Base-by-base conservation (phyloP, 352 stramenopile genomes). In the Globisporangium echinulatum region DNA sequence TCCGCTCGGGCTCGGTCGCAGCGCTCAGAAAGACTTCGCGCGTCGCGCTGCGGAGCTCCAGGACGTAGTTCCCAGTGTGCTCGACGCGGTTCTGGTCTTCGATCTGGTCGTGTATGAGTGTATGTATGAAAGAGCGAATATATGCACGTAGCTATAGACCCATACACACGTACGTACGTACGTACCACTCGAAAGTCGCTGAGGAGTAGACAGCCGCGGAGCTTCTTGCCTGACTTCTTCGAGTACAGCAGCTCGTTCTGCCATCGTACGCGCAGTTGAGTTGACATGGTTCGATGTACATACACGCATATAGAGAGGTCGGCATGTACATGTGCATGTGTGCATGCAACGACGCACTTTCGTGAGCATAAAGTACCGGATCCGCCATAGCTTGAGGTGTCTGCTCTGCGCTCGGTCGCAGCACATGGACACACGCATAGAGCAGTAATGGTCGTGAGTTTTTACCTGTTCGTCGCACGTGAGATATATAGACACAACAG, bases 311-410 rank as follows among this genome's bases (percentile, higher is more conserved):
- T 2, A 48, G 39, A 43, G 7, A 48, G 13, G 5, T 14, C 4
- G 13, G 5, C 5, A 50, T 36, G 15, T 8, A 10, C 10, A n/a
- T 10, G 25, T 50, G 46, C 4, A 25, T 8, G 46, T 5, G 9
- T 49, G 46, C 7, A 33, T 25, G 14, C 25, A 25, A n/a, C 25
- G 49, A 37, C 59, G 62, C 71, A 82, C 85, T 75, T 78, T 72
- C 10, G 85, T 84, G 51, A 94, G 76, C 38, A 92, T 64, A 60
- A 92, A 94, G 67, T 92, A 94, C 44, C 85, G 85, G 47, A 94
- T 80, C 62, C 89, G 89, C 85, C 85, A 94, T 49, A 92, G 66
- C 68, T 92, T 90, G 14, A 94, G 49, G 61, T 94, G 85, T 56
- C 89, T 79, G 63, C 85, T 94, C 85, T 94, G 58, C 55, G 43